Percentiles rank a stretch among this genome's conserved stretches.
Evolutionary conservation across 768 basidiomycete genomes (phyloP).

Genomic region (Jaapia argillacea): DNA sequence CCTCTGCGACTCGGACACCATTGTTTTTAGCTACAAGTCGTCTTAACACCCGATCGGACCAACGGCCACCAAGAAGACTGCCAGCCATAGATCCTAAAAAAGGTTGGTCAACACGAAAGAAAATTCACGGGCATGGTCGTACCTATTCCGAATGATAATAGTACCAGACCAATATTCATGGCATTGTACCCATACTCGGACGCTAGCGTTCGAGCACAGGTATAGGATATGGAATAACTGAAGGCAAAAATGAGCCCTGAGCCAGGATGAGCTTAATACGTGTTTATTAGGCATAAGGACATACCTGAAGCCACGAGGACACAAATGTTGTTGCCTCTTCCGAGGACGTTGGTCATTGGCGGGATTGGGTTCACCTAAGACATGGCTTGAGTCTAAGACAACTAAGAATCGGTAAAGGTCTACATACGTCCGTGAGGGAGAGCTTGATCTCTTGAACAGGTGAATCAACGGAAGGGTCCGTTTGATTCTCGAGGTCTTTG

Average conservation of each 20-base stretch:
- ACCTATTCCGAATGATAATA: constrained; percentile 70
- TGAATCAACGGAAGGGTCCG: constrained; percentile 6
- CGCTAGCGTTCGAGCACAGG: constrained; percentile 60
- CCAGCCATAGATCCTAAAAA: constrained; percentile 37
- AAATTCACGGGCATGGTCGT: constrained; percentile 7
- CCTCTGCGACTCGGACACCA: constrained; percentile 50
- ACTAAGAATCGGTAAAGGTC: too few species aligned
- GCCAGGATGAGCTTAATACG: not conserved
- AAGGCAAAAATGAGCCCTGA: constrained; percentile 64
- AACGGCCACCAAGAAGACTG: constrained; percentile 47
- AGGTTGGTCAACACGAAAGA: not conserved
- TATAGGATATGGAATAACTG: constrained; percentile 64
- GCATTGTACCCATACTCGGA: constrained; percentile 55
- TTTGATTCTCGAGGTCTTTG: constrained; percentile 9
- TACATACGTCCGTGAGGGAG: constrained; percentile 52
- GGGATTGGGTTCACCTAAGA: constrained; percentile 73
- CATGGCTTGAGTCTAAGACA: too few species aligned
- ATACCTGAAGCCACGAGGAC: constrained; percentile 59
- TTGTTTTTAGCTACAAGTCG: constrained; percentile 32
- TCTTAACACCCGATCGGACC: constrained; percentile 40
- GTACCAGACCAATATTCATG: constrained; percentile 63
- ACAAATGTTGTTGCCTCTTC: constrained; percentile 54
- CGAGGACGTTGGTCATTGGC: constrained; percentile 48
- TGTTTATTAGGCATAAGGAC: constrained; percentile 8
- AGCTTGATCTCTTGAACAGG: constrained; percentile 31